These are phyloP conservation scores for Neotropicomus parvogracilis DNA, from an alignment of 1,284 basidiomycete species.

Conservation along the genomic window DNA sequence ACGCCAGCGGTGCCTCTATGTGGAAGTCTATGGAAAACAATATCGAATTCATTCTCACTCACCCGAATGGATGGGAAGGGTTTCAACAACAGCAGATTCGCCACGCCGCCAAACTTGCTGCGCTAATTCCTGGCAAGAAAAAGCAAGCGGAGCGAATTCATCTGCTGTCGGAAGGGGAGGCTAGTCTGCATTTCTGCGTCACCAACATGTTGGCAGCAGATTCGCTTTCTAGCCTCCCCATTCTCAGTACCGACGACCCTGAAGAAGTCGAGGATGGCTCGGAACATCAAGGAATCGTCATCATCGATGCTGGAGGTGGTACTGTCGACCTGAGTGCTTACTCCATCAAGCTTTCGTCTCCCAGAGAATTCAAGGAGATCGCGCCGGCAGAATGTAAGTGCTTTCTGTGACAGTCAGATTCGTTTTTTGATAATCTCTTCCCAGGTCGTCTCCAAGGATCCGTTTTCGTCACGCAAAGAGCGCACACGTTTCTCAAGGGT, in stretches of 20 bases:
- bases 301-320: slow-evolving; percentile 41
- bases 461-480: slow-evolving; percentile 40
- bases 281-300: slow-evolving; percentile 35
- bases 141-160: slow-evolving; percentile 33
- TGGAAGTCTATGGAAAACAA: slow-evolving; percentile 34
- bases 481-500: slow-evolving; percentile 35
- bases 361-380: slow-evolving; percentile 35
- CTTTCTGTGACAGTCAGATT: fast-evolving
- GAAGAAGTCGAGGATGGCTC: not conserved
- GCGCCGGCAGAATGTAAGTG: slow-evolving; percentile 38
- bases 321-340: slow-evolving; percentile 42
- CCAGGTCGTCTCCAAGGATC: slow-evolving; percentile 33
- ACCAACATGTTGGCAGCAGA: not conserved
- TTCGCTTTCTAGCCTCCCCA: not conserved
- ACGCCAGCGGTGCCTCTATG: slow-evolving; percentile 38
- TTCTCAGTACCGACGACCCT: not conserved
- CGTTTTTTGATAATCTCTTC: not conserved
- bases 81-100: slow-evolving; percentile 38
- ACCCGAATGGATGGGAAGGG: slow-evolving; percentile 46
- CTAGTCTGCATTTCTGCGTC: slow-evolving; percentile 9
- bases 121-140: slow-evolving; percentile 23
- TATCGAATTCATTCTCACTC: slow-evolving; percentile 38
- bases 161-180: slow-evolving; percentile 43
- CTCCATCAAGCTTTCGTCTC: slow-evolving; percentile 28
- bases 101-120: slow-evolving; percentile 30